phyloP scores from a whole-genome alignment of 805 yeast genomes.

The Yamadazyma phyllophila region DNA sequence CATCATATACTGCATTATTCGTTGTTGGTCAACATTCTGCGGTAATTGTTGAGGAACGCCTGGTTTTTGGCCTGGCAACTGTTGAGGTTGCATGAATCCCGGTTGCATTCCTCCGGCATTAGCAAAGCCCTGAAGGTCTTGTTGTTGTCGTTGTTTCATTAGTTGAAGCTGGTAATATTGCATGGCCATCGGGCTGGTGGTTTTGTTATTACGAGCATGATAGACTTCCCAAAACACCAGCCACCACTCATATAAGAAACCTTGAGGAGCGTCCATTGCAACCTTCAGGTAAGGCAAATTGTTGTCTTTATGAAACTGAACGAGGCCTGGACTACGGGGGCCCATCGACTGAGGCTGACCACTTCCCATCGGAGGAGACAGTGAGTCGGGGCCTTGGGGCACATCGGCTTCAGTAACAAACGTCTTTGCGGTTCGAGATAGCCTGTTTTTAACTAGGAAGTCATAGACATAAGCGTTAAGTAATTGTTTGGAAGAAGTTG shows the following conservation, averaged over 20 bases:
- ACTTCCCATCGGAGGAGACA: constrained; percentile 15
- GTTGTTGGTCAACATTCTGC: constrained; percentile 14
- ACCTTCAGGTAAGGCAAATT: constrained; percentile 51
- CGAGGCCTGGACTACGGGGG: constrained; percentile 11
- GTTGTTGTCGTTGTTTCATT: constrained; percentile 59
- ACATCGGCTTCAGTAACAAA: constrained; percentile 78
- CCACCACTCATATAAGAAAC: constrained; percentile 94
- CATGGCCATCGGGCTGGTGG: constrained; percentile 51
- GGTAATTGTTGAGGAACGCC: constrained; percentile 4
- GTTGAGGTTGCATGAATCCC: constrained; percentile 8
- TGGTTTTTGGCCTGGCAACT: background rate
- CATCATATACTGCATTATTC: constrained; percentile 17
- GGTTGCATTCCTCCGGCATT: background rate
- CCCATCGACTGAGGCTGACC: constrained; percentile 20
- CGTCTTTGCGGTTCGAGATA: constrained; percentile 67
- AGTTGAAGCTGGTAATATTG: constrained; percentile 68
- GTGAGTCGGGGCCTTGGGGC: constrained; percentile 24
- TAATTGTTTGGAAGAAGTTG: constrained; percentile 53
- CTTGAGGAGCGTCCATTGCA: constrained; percentile 80
- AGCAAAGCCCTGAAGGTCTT: constrained; percentile 15
- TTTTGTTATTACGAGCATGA: constrained; percentile 72
- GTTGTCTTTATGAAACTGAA: constrained; percentile 33
- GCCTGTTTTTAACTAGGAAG: constrained; percentile 70
- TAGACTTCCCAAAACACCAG: constrained; percentile 92
- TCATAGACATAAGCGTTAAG: constrained; percentile 86